These are phyloP conservation scores for Garcia nutans DNA, from an alignment of 345 rosid genomes.

Conservation along the genomic window DNA sequence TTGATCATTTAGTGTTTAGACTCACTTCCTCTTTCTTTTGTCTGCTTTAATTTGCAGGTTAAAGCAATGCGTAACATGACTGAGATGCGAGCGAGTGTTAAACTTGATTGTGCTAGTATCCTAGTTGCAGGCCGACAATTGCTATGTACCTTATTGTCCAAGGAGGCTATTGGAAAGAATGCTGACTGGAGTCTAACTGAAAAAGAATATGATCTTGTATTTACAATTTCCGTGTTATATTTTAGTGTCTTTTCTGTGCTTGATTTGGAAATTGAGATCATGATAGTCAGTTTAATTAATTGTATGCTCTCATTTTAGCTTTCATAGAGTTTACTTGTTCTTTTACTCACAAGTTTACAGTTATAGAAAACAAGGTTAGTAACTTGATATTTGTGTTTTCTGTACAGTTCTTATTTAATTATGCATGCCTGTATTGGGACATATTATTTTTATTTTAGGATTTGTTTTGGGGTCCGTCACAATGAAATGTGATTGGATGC, in stretches of 20 bases:
- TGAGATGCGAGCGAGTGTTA: constrained; percentile 46
- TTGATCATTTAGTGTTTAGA: constrained; percentile 3
- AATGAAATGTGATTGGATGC: neutral
- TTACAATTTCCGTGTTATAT: neutral
- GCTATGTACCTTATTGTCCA: constrained; percentile 43
- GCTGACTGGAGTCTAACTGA: constrained; percentile 31
- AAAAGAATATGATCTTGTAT: constrained; percentile 61
- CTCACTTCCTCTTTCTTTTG: constrained; percentile 11
- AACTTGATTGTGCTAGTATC: constrained; percentile 62
- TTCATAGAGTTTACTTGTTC: neutral
- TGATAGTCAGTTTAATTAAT: neutral
- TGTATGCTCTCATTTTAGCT: neutral
- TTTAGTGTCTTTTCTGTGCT: neutral
- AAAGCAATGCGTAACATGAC: constrained; percentile 50
- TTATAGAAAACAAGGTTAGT: neutral
- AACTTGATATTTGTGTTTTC: neutral
- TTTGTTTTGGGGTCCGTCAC: constrained; percentile 1
- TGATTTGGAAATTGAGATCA: neutral
- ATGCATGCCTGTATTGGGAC: neutral
- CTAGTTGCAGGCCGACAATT: constrained; percentile 52
- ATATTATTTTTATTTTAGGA: neutral
- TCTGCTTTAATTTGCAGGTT: constrained; percentile 43
- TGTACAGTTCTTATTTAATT: neutral
- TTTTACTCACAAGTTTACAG: no score
- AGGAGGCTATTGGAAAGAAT: constrained; percentile 28